Conservation (phyloP, 257 asterid genomes). For the Forsythia suspensa region DNA sequence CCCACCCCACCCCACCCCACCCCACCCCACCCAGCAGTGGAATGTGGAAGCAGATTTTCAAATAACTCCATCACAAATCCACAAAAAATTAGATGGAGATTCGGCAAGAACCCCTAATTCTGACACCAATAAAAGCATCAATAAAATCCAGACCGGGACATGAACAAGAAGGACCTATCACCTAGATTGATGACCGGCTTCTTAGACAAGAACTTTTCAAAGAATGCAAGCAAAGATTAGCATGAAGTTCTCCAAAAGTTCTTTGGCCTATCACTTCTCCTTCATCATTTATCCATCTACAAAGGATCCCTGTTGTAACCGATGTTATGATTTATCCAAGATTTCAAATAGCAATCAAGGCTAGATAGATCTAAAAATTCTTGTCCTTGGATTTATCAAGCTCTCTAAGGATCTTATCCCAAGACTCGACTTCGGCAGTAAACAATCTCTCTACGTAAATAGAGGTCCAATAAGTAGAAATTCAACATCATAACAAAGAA, state of each 20-base stretch:
- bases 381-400: slow-evolving; percentile 46
- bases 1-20: no score
- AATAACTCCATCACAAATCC: no score
- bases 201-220: slow-evolving; percentile 61
- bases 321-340: slow-evolving; percentile 63
- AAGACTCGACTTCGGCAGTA: slow-evolving; percentile 37
- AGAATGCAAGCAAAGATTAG: slow-evolving; percentile 62
- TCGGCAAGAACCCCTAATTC: no score
- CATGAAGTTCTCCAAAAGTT: slow-evolving; percentile 60
- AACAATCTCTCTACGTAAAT: slow-evolving; percentile 63
- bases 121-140: slow-evolving; percentile 71
- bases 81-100: no score
- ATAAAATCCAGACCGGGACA: slow-evolving; percentile 81
- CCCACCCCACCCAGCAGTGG: no score
- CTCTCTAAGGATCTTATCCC: slow-evolving; percentile 37
- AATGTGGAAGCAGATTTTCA: no score
- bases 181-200: slow-evolving; percentile 68
- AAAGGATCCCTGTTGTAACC: slow-evolving; percentile 52
- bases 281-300: slow-evolving; percentile 74
- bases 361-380: slow-evolving; percentile 60
- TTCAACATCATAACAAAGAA: not conserved
- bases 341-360: slow-evolving; percentile 66
- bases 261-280: slow-evolving; percentile 50
- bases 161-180: slow-evolving; percentile 72
- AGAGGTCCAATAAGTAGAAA: slow-evolving; percentile 10